These are phyloP conservation scores for Tricholoma terreum DNA, from an alignment of 768 basidiomycete species.

Conservation along the genomic window DNA sequence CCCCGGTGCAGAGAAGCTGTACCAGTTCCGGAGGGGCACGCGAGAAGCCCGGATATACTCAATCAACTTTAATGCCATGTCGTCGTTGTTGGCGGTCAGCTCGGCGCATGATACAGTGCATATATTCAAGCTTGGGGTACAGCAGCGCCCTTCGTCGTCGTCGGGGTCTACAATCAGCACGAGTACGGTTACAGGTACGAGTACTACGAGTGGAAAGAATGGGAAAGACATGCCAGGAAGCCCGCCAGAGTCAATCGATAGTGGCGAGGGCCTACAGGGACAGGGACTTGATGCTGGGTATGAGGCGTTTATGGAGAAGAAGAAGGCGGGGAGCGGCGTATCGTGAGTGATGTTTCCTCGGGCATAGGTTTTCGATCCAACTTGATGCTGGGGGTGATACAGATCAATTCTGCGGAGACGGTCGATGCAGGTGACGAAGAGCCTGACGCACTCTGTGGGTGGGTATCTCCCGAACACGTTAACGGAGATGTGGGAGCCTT, in stretches of 20 bases:
- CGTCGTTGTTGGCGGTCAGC: constrained; percentile 83
- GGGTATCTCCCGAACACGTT: constrained; percentile 85
- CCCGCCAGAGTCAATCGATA: constrained; percentile 38
- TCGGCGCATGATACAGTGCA: constrained; percentile 95
- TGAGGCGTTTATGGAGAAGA: constrained; percentile 78
- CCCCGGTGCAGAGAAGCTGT: constrained; percentile 89
- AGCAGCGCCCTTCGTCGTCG: constrained; percentile 12
- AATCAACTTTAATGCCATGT: constrained; percentile 76
- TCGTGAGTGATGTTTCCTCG: constrained; percentile 39
- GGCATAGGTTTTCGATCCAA: too few species aligned
- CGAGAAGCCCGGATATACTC: constrained; percentile 83
- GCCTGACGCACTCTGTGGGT: constrained; percentile 73
- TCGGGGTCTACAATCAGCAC: background rate
- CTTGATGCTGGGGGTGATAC: background rate
- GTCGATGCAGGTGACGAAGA: constrained; percentile 73
- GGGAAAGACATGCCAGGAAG: background rate
- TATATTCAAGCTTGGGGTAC: constrained; percentile 77
- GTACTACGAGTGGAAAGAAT: background rate
- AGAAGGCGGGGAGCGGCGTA: constrained; percentile 54
- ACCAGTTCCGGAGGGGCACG: constrained; percentile 92
- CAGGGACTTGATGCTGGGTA: constrained; percentile 73
- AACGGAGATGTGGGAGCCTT: constrained; percentile 96
- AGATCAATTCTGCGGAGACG: constrained; percentile 59
- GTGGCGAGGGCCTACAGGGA: constrained; percentile 54
- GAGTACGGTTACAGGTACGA: background rate